These are phyloP conservation scores for Xanthoparmelia taractica DNA, from an alignment of 495 filamentous ascomycete species.

Conservation along the genomic window DNA sequence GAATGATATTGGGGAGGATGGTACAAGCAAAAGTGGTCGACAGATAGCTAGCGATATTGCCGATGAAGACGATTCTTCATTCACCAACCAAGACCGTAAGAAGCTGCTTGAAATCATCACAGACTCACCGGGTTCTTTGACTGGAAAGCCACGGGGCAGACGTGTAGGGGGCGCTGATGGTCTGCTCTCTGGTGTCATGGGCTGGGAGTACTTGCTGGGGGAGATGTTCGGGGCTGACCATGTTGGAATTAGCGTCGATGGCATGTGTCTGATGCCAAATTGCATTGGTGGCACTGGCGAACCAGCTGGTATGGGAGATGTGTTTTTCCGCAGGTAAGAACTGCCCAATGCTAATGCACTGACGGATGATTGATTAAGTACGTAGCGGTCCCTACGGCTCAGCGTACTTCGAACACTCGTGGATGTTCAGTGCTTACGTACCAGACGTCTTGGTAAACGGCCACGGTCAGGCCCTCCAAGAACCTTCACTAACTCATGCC, in stretches of 20 bases:
- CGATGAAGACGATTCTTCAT: conserved; percentile 9
- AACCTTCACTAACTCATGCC: background rate
- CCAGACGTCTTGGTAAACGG: conserved; percentile 32
- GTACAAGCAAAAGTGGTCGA: conserved; percentile 10
- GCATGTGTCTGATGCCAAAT: conserved; percentile 34
- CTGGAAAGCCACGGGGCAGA: conserved; percentile 12
- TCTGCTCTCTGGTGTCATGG: conserved; percentile 33
- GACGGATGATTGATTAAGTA: conserved; percentile 9
- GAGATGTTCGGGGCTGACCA: conserved; percentile 38
- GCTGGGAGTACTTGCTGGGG: conserved; percentile 37
- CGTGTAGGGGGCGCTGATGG: conserved; percentile 24
- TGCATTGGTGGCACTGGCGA: conserved; percentile 33
- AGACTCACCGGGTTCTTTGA: conserved; percentile 28
- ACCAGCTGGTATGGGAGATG: conserved; percentile 33
- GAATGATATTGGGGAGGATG: conserved; percentile 17
- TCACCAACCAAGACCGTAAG: conserved; percentile 14
- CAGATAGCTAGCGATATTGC: conserved; percentile 2
- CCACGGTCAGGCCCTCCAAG: background rate
- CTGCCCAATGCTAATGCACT: background rate
- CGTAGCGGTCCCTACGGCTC: conserved; percentile 33
- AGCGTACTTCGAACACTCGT: conserved; percentile 29
- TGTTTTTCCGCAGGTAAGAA: conserved; percentile 36
- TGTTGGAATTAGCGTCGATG: conserved; percentile 32
- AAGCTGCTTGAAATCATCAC: conserved; percentile 35
- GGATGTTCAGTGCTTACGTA: conserved; percentile 33